A percentile compares a stretch with the other conserved stretches of the same genome.
phyloP scores from a whole-genome alignment of 179 eudicot species.

The Actinidia chinensis region DNA sequence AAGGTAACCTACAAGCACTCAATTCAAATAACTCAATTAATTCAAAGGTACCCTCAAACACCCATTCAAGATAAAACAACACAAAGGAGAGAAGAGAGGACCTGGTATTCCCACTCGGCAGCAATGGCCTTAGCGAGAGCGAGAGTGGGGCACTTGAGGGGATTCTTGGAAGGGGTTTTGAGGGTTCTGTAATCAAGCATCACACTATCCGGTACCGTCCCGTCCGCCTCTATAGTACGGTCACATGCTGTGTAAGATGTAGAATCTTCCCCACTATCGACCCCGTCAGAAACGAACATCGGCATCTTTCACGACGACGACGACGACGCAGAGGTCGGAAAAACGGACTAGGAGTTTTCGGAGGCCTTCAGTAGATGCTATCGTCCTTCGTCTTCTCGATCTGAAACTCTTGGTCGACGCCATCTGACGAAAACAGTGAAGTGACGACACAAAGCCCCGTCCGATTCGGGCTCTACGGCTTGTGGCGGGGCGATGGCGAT shows the following conservation, averaged over 20 bases:
- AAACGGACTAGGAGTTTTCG: no score
- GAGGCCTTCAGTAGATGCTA: conserved; percentile 37
- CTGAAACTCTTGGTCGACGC: conserved; percentile 14
- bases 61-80: no score
- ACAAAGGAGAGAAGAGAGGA: conserved; percentile 17
- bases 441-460: conserved; percentile 30
- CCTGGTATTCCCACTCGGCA: conserved; percentile 97
- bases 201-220: conserved; percentile 82
- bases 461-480: conserved; percentile 33
- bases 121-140: conserved; percentile 83
- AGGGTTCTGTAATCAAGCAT: conserved; percentile 93
- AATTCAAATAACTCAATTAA: no score
- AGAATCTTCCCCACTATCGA: conserved; percentile 81
- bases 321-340: no score
- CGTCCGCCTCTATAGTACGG: conserved; percentile 74
- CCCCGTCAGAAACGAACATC: conserved; percentile 82
- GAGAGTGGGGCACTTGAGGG: conserved; percentile 69
- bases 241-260: conserved; percentile 70
- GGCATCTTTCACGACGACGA: conserved; percentile 76
- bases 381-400: conserved; percentile 18
- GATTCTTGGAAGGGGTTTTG: conserved; percentile 71
- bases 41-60: no score
- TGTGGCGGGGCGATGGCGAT: conserved; percentile 26
- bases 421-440: conserved; percentile 46
- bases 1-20: no score